These are phyloP conservation scores for Peziza echinospora DNA, from an alignment of 495 filamentous ascomycete species.

Conservation along the genomic window DNA sequence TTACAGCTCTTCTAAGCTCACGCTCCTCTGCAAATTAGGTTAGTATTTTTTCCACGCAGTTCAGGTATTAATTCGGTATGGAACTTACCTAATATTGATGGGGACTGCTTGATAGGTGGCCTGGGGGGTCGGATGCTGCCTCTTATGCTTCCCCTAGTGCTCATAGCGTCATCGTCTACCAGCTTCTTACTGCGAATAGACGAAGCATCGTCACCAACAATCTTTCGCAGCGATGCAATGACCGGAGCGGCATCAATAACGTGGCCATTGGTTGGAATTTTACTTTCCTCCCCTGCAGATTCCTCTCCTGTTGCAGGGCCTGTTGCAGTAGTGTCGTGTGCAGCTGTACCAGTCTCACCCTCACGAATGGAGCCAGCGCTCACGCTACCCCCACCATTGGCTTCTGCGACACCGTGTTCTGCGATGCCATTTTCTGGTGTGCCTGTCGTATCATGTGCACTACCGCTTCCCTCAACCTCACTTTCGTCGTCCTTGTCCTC, in stretches of 20 bases:
- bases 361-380: too few species aligned
- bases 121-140: background rate
- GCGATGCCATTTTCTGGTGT: background rate
- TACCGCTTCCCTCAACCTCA: constrained; percentile 20
- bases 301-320: background rate
- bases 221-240: constrained; percentile 24
- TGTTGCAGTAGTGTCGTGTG: background rate
- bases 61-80: too few species aligned
- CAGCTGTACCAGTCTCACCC: background rate
- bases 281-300: background rate
- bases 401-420: background rate
- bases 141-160: constrained; percentile 5
- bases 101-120: background rate
- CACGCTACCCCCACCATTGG: background rate
- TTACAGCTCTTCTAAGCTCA: constrained; percentile 57
- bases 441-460: constrained; percentile 18
- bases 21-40: too few species aligned
- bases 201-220: constrained; percentile 7
- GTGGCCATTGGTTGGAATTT: background rate
- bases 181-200: background rate
- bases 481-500: constrained; percentile 30
- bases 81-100: background rate
- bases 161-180: background rate
- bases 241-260: background rate
- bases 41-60: too few species aligned